A percentile compares a stretch with the other conserved stretches of the same genome.
phyloP scores from a whole-genome alignment of 306 rosid species.

The Acacia confusa region DNA sequence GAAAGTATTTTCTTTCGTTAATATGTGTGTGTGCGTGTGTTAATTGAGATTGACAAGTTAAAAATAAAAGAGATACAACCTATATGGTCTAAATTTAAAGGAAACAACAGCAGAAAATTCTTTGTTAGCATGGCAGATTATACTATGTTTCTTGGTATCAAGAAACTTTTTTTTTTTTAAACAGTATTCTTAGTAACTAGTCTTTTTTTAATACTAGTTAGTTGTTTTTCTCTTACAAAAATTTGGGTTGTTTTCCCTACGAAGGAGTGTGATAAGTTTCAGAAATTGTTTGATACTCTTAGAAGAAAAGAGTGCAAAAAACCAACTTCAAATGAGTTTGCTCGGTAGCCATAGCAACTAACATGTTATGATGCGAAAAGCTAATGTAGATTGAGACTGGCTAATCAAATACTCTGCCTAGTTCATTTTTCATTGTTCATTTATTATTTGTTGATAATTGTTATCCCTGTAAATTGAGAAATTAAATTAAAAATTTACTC shows the following conservation, averaged over 20 bases:
- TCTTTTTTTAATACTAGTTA: not conserved
- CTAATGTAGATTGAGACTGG: slow-evolving; percentile 13
- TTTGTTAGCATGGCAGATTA: not conserved
- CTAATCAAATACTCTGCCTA: not conserved
- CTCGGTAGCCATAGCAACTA: not conserved
- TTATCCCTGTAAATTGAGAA: not conserved
- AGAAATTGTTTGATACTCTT: slow-evolving; percentile 6
- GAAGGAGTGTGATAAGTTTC: not conserved
- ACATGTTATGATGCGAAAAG: not conserved
- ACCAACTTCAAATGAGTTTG: not conserved
- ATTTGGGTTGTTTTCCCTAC: not conserved
- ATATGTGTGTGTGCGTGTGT: not conserved
- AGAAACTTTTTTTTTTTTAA: not conserved
- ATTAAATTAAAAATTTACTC: not conserved
- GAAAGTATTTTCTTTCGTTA: too few relatives aligned
- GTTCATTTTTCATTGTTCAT: slow-evolving; percentile 1
- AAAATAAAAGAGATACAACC: not conserved
- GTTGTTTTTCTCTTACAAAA: not conserved
- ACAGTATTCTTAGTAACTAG: not conserved
- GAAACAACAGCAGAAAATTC: not conserved
- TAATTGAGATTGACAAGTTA: not conserved
- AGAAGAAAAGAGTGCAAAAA: not conserved
- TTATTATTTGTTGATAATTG: not conserved
- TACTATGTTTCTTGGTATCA: not conserved
- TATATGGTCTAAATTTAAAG: not conserved